These are phyloP conservation scores for Panaeolus papilionaceus DNA, from an alignment of 768 basidiomycete genomes.

Conservation along the genomic window DNA sequence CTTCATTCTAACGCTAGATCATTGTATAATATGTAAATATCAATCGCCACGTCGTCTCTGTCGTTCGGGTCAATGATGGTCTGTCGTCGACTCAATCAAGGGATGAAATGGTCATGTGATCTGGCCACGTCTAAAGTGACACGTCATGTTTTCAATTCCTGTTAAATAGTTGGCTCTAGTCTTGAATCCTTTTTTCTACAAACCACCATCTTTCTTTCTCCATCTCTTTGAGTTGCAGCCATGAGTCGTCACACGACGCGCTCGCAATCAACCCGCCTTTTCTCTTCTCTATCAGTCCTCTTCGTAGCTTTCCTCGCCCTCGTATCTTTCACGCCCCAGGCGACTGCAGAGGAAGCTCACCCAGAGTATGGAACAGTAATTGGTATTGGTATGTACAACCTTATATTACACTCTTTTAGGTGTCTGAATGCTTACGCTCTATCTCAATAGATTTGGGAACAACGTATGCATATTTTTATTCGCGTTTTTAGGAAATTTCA, in stretches of 20 bases:
- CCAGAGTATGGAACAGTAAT: conserved; percentile 92
- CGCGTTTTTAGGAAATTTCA: neutral
- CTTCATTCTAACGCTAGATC: conserved; percentile 74
- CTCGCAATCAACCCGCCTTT: conserved; percentile 58
- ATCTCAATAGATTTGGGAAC: conserved; percentile 81
- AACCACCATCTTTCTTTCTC: conserved; percentile 33
- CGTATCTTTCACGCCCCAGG: conserved; percentile 71
- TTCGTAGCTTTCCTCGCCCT: conserved; percentile 73
- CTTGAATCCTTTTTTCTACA: conserved; percentile 30
- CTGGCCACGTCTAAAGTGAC: conserved; percentile 48
- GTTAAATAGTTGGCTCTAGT: conserved; percentile 36
- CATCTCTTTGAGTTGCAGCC: conserved; percentile 37
- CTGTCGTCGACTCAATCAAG: neutral
- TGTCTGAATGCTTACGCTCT: conserved; percentile 17
- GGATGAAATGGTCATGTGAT: conserved; percentile 34
- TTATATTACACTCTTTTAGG: neutral
- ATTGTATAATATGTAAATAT: conserved; percentile 58
- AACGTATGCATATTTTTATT: conserved; percentile 54
- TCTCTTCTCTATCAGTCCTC: conserved; percentile 65
- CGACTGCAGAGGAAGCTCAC: conserved; percentile 69
- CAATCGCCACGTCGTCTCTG: neutral
- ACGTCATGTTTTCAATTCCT: conserved; percentile 38
- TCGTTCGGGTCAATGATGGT: conserved; percentile 1
- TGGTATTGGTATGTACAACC: conserved; percentile 73
- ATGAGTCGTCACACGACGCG: conserved; percentile 58